Evolutionary conservation across 225 moss, liverwort and hornwort genomes (phyloP).

Genomic region (Ulota crispa): DNA sequence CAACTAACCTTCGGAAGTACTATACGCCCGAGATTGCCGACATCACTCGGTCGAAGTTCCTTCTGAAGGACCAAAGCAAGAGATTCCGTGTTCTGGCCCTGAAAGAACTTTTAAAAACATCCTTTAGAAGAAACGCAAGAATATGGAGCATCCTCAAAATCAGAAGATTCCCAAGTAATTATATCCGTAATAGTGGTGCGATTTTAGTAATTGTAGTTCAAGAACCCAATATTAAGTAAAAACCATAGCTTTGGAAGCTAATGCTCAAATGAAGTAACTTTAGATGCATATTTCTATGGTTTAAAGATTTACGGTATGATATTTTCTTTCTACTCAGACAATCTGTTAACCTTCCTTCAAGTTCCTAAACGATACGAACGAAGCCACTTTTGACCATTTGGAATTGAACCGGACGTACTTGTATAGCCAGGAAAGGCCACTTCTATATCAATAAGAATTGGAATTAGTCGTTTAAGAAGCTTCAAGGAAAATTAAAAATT

Average conservation of each 20-base stretch:
- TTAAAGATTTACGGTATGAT: neutral
- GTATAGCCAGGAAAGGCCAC: neutral
- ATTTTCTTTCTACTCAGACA: neutral
- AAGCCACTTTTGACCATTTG: neutral
- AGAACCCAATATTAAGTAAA: too few species aligned
- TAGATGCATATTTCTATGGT: neutral
- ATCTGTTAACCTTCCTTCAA: neutral
- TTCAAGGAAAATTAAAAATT: neutral
- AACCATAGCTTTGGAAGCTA: neutral
- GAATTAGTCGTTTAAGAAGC: neutral
- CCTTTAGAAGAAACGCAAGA: neutral
- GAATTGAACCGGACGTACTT: neutral
- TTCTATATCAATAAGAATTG: neutral
- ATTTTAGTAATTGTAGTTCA: neutral
- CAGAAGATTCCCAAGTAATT: neutral
- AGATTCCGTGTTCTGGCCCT: constrained; percentile 39
- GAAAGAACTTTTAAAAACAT: neutral
- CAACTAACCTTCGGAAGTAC: constrained; percentile 52
- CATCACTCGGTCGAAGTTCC: constrained; percentile 54
- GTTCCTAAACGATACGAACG: neutral
- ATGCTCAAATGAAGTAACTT: neutral
- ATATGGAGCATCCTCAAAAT: neutral
- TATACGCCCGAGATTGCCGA: constrained; percentile 52
- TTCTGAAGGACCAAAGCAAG: constrained; percentile 45
- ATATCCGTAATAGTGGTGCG: neutral